Conservation (phyloP, 2,329 filamentous ascomycete species). For the Aureobasidium melanogenum region DNA sequence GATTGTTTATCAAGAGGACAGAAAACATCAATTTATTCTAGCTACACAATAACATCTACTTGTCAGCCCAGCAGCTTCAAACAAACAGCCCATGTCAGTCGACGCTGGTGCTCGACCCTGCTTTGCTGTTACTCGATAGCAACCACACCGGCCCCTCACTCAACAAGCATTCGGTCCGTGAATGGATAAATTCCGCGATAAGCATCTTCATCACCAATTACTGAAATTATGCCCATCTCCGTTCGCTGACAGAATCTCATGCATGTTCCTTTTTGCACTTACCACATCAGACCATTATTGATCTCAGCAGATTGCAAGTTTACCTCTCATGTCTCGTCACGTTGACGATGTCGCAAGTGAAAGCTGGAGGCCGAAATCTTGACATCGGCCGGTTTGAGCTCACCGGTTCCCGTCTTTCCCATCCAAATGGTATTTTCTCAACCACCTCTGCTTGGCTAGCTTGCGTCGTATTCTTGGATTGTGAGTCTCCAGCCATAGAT, state of each 20-base stretch:
- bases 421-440: not conserved
- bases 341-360: not conserved
- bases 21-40: too few species aligned
- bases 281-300: not conserved
- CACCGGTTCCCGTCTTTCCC: not conserved
- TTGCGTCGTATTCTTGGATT: not conserved
- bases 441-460: constrained; percentile 1
- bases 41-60: too few species aligned
- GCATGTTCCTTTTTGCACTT: not conserved
- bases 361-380: not conserved
- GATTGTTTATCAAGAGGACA: not conserved
- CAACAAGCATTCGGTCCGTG: constrained; percentile 8
- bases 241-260: not conserved
- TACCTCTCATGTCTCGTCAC: not conserved
- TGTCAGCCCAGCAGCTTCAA: not conserved
- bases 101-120: not conserved
- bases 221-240: constrained; percentile 5
- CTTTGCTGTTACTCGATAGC: not conserved
- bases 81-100: not conserved
- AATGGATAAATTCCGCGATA: not conserved
- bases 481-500: not conserved
- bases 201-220: constrained; percentile 3
- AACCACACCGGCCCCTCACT: constrained; percentile 3
- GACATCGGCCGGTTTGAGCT: not conserved
- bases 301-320: not conserved